Base-by-base conservation (phyloP, 169 alveolate species). In the Babesia divergens region DNA sequence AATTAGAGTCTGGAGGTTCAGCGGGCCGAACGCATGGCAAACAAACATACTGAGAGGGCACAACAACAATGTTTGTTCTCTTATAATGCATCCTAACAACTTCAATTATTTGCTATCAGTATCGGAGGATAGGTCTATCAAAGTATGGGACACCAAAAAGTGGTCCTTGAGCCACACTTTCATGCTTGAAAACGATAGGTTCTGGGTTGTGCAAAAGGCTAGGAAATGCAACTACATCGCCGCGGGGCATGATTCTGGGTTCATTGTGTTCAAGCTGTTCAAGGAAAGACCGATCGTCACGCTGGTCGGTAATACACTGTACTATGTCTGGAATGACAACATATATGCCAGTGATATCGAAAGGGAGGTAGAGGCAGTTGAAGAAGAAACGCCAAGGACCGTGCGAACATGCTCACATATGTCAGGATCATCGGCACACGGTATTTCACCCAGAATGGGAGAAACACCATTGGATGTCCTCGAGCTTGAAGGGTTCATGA, bases 181-280 rank as follows among this genome's bases (percentile, higher is more conserved):
- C 60, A 84, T 91, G 34, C 91, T 93, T 89, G 98, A 95, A 47
- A 85, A 91, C 62, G 99, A 97, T 83, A 83, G 99, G 51, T 97
- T 94, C 75, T 97, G 99, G 99, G 83, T 94, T 42, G 67, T 94
- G n/a, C 52, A 86, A 28, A 62, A 65, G 6, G 96, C 95, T 71
- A 94, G 95, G 9, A 77, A 91, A 46, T 89, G 90, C 34, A 91
- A 94, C 52, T 82, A 93, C 40, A 92, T 95, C 54, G 98, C 98
- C 14, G 96, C 98, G 0, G 99, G 99, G 3, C 95, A 91, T 62
- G 98, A 96, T 68, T 83, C 94, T 34, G 98, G 98, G 35, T 85
- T 95, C 24, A 70, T 80, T 14, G 82, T 70, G 29, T 70, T 80
- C 52, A 80, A 80, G 65, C 65, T 80, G 5, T 60, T 66, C 65